Base-by-base conservation (phyloP, 2,329 filamentous ascomycete genomes). In the Fusarium chlamydosporum region DNA sequence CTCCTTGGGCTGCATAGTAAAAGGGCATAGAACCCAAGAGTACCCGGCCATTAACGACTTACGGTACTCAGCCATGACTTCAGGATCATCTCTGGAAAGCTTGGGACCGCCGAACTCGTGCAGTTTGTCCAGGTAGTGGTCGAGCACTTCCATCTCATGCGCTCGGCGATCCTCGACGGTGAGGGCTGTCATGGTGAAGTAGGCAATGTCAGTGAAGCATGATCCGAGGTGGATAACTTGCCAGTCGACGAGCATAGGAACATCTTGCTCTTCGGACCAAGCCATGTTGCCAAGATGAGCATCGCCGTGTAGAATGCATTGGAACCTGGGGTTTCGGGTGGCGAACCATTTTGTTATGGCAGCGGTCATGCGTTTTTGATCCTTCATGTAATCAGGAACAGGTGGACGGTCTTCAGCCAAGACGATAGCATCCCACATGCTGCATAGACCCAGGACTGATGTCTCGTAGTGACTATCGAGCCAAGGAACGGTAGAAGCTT, bases 1-100 rank as follows among this genome's bases (percentile, higher is more conserved):
- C 20, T 64, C 61, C 42, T 40, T 56, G 10, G 13, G 45, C 50
- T 56, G 61, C 61, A 63, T 63, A 11, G n/a, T 34, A 34, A 50
- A 62, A 6, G 57, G 50, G 11, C 56, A 62, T 4, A 55, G 15
- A 7, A 37, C 26, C 38, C 48, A 55, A 3, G 56, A 45, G 15
- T 31, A 58, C 3, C 48, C 48, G 7, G 48, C 56, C 56, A 55
- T 58, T 12, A 45, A 9, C 0, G 38, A 58, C 38, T 55, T 58
- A 7, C 48, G 56, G n/a, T 58, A 55, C 26, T 55, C 48, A 4
- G 4, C 6, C 38, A 58, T 57, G 10, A 57, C 55, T 29, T 57
- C 55, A 4, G 55, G 55, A 15, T 57, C 55, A 1, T 57, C 47
- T 4, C 37, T 43, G 1, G 48, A 58, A 5, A 55, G 40, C 12